Evolutionary conservation across 2,329 filamentous ascomycete genomes (phyloP).

Genomic region (Exophiala sp.): DNA sequence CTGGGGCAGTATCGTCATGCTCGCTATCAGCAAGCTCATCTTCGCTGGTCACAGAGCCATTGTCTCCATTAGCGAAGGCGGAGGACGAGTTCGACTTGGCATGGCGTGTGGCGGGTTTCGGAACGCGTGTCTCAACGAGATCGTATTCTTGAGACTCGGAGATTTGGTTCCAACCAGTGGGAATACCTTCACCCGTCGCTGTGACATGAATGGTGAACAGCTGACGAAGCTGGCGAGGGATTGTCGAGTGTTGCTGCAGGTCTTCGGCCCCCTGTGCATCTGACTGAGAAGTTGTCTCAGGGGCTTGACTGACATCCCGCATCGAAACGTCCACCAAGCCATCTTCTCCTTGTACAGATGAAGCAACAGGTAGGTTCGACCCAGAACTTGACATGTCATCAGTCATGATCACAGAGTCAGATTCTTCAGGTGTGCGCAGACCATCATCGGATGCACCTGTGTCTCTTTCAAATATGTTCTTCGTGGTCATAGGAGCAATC

Average conservation of each 20-base stretch:
- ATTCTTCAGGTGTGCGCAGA: constrained; percentile 50
- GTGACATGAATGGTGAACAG: constrained; percentile 76
- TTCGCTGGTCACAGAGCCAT: constrained; percentile 32
- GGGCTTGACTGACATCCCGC: constrained; percentile 56
- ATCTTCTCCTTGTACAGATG: constrained; percentile 83
- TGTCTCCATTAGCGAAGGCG: constrained; percentile 23
- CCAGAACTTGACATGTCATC: constrained; percentile 64
- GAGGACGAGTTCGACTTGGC: constrained; percentile 29
- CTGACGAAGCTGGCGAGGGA: constrained; percentile 63
- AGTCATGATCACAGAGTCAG: constrained; percentile 65
- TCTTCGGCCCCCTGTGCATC: constrained; percentile 34
- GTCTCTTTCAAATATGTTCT: constrained; percentile 55
- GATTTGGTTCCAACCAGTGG: constrained; percentile 65
- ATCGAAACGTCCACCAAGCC: constrained; percentile 88
- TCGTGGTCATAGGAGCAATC: constrained; percentile 72
- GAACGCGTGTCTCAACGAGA: constrained; percentile 17
- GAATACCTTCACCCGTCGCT: constrained; percentile 56
- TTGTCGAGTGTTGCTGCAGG: constrained; percentile 52
- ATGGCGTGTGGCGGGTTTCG: constrained; percentile 24
- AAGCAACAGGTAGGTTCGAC: constrained; percentile 63
- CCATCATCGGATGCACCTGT: constrained; percentile 47
- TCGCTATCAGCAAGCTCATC: constrained; percentile 32
- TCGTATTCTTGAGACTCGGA: constrained; percentile 24
- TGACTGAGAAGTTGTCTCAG: constrained; percentile 20
- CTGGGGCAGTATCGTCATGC: constrained; percentile 14